Conservation (phyloP, 2,329 filamentous ascomycete genomes). For the Lasiodiplodia gonubiensis region DNA sequence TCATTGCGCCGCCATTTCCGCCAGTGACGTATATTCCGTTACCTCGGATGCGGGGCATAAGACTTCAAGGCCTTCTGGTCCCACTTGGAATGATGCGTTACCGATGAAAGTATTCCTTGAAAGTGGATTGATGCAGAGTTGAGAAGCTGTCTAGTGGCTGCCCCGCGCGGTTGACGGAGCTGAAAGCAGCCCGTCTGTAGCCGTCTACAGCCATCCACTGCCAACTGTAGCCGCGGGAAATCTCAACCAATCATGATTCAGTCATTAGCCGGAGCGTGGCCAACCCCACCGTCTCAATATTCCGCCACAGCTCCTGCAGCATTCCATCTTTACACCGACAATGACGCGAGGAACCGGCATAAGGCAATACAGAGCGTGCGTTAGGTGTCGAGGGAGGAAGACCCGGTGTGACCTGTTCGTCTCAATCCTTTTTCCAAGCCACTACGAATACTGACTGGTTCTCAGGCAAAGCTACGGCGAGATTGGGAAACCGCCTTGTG, state of each 20-base stretch:
- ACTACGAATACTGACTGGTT: background rate
- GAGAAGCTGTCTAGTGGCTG: too few relatives aligned
- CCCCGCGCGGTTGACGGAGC: background rate
- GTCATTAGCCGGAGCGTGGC: background rate
- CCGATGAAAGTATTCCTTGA: too few relatives aligned
- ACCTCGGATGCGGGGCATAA: too few relatives aligned
- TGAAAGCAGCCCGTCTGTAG: background rate
- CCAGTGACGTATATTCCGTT: too few relatives aligned
- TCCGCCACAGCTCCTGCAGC: background rate
- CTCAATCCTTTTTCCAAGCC: background rate
- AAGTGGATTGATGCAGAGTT: too few relatives aligned
- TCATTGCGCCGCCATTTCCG: too few relatives aligned
- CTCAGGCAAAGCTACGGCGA: slow-evolving; percentile 22
- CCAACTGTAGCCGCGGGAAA: background rate
- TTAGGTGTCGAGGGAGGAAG: slow-evolving; percentile 26
- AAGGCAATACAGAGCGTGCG: slow-evolving; percentile 28
- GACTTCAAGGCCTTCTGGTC: too few relatives aligned
- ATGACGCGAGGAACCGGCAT: slow-evolving; percentile 28
- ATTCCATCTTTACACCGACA: background rate
- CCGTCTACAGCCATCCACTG: slow-evolving; percentile 5
- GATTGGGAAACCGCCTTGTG: slow-evolving; percentile 28
- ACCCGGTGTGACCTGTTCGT: slow-evolving; percentile 25
- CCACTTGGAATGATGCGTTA: too few relatives aligned
- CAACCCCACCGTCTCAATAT: background rate
- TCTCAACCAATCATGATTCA: background rate